Conservation (phyloP, 495 filamentous ascomycete species). For the Diplogelasinospora grovesii region DNA sequence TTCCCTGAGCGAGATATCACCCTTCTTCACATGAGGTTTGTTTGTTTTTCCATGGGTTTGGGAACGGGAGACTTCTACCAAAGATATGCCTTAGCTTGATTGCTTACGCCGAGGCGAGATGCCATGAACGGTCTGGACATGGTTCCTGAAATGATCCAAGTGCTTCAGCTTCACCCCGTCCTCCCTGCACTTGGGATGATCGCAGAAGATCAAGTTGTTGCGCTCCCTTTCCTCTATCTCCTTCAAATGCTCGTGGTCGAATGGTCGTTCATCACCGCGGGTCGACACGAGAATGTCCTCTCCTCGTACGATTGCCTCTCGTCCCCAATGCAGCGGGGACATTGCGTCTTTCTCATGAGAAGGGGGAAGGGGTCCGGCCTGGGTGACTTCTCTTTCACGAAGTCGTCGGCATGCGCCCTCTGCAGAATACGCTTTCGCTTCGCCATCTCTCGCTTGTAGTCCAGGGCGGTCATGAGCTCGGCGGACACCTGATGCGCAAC, state of each 20-base stretch:
- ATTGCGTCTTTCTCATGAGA: neutral
- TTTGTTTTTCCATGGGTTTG: no score
- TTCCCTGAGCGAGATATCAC: no score
- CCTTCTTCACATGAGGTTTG: no score
- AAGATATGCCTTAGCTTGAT: no score
- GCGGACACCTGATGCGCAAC: slow-evolving; percentile 1
- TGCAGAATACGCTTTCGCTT: neutral
- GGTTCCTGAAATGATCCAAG: slow-evolving; percentile 5
- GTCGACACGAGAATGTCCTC: slow-evolving; percentile 1
- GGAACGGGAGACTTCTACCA: no score
- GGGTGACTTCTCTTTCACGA: slow-evolving; percentile 1
- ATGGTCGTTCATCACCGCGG: slow-evolving; percentile 3
- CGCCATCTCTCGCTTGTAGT: neutral
- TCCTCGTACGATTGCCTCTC: slow-evolving; percentile 1
- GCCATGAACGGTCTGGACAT: slow-evolving; percentile 1
- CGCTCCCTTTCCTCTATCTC: slow-evolving; percentile 1
- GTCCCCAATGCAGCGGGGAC: slow-evolving; percentile 5
- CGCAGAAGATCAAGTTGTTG: slow-evolving; percentile 2
- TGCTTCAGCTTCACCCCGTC: slow-evolving; percentile 1
- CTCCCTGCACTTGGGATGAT: slow-evolving; percentile 3
- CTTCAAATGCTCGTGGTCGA: neutral
- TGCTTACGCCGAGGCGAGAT: no score
- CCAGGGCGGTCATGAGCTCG: neutral
- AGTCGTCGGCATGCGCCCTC: slow-evolving; percentile 1
- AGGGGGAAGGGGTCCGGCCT: slow-evolving; percentile 2